Evolutionary conservation across 352 stramenopile species (phyloP), one percentile per base, ranked within the genome.

Genomic region (Globisporangium carolinianum): DNA sequence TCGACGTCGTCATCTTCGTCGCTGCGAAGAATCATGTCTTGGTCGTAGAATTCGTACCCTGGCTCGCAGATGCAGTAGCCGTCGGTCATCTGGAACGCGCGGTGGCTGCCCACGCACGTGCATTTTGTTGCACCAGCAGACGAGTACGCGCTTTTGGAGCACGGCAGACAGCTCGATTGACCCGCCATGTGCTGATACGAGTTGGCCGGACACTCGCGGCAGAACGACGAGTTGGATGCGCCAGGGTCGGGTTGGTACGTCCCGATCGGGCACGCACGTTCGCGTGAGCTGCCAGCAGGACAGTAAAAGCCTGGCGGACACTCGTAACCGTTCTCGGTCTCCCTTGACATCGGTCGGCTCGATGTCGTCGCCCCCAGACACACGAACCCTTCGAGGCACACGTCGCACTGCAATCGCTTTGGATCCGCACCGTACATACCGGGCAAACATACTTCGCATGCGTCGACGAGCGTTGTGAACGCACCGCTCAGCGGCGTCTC

Each of bases 1-100:
- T 97, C 88, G 3, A 94, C 79, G 11, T 87, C 69, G 32, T 83
- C 87, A 55, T 98, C 89, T 66, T 87, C 74, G 39, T 94, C 83
- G 49, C 76, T 91, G 9, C 80, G 71, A 9, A 90, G 66, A 3
- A 96, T 72, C 53, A 95, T 70, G 32, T 95, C 80, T 53, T 83
- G 68, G 55, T 97, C 90, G 57, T 96, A 96, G 53, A 95, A 97
- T 56, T 97, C 89, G 62, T 89, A 97, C 7, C 87, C 86, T 11
- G 91, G 87, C 55, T 94, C 74, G 47, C 91, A 98, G 18, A 97
- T 92, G 56, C 91, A 98, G 55, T 90, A 94, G 2, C 91, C 90
- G 43, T 96, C 86, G 0, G 74, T 88, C 72, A 91, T 87, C 60
- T 98, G 87, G 57, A 97, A 97, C 5, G 87, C 87, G 7, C 91